A percentile compares a stretch with the other conserved stretches of the same genome.
phyloP scores from a whole-genome alignment of 2,329 filamentous ascomycete genomes.

The Apiospora sp. region DNA sequence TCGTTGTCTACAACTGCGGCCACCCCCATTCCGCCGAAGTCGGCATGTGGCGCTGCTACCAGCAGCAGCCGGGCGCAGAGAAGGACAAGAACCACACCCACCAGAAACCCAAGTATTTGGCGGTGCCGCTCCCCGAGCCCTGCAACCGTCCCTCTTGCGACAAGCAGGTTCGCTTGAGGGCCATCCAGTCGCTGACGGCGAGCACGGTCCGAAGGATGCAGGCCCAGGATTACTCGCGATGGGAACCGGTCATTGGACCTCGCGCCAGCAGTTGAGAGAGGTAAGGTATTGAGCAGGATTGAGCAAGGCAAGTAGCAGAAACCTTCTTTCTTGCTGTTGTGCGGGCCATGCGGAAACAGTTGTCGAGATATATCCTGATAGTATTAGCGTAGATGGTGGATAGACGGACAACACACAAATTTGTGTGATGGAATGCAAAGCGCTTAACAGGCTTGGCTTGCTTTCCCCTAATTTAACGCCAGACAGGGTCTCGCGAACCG shows the following conservation, averaged over 20 bases:
- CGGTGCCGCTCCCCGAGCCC: background rate
- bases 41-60: conserved; percentile 13
- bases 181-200: background rate
- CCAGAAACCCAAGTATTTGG: background rate
- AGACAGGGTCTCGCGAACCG: conserved; percentile 19
- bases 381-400: conserved; percentile 4
- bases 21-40: background rate
- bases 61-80: background rate
- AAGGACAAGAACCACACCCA: background rate
- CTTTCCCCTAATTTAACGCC: conserved; percentile 3
- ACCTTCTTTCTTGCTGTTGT: background rate
- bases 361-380: background rate
- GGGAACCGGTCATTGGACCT: background rate
- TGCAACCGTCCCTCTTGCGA: background rate
- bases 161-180: background rate
- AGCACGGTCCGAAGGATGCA: background rate
- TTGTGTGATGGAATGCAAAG: conserved; percentile 12
- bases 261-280: background rate
- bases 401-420: background rate
- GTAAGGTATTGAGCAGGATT: background rate
- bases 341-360: background rate
- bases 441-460: background rate
- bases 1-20: conserved; percentile 4
- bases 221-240: conserved; percentile 10
- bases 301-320: background rate